phyloP scores from a whole-genome alignment of 768 basidiomycete species.

The Lentinula sp. region DNA sequence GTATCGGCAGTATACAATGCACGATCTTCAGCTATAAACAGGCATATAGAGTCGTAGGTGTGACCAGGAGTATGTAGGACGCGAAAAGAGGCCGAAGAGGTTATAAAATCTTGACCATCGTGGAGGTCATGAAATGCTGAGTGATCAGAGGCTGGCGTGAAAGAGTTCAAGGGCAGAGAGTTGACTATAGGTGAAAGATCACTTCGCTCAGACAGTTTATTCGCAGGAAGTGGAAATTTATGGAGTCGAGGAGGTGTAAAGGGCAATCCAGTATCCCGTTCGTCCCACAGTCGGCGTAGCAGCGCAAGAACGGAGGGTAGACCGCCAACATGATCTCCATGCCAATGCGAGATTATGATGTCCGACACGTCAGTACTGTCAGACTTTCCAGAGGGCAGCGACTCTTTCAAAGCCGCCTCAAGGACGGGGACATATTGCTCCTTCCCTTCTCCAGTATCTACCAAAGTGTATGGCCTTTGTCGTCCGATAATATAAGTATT shows the following conservation, averaged over 20 bases:
- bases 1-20: conserved; percentile 89
- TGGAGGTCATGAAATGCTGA: conserved; percentile 49
- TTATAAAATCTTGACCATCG: conserved; percentile 46
- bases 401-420: conserved; percentile 47
- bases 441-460: conserved; percentile 80
- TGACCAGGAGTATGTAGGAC: conserved; percentile 89
- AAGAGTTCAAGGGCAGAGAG: conserved; percentile 36
- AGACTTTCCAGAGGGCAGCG: conserved; percentile 22
- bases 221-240: conserved; percentile 50
- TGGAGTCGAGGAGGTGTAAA: conserved; percentile 70
- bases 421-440: conserved; percentile 64
- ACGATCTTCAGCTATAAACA: conserved; percentile 62
- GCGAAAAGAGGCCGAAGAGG: conserved; percentile 35
- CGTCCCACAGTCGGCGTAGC: conserved; percentile 57
- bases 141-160: conserved; percentile 36
- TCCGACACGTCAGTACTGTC: conserved; percentile 66
- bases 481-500: conserved; percentile 84
- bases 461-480: conserved; percentile 64
- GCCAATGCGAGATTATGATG: conserved; percentile 89
- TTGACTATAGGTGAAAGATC: conserved; percentile 33
- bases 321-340: conserved; percentile 81
- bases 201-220: conserved; percentile 19
- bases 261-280: conserved; percentile 33
- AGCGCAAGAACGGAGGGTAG: conserved; percentile 64
- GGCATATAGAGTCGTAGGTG: conserved; percentile 77